Evolutionary conservation across 495 filamentous ascomycete species (phyloP).

Genomic region (Penicillium samsonianum): DNA sequence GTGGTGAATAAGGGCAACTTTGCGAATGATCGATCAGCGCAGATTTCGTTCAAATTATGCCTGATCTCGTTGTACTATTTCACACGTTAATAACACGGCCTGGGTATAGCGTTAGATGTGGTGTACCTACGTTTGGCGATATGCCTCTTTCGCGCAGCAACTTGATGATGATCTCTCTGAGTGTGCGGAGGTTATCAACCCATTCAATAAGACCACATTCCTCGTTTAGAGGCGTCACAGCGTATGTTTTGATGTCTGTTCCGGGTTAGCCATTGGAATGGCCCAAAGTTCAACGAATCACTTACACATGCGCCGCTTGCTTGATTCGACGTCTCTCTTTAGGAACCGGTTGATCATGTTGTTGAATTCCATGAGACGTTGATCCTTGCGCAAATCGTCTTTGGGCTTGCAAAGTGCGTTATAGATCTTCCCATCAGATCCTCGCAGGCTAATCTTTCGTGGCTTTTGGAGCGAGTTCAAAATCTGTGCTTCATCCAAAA

Average conservation of each 20-base stretch:
- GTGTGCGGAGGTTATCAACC: slow-evolving; percentile 93
- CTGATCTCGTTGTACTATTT: slow-evolving; percentile 60
- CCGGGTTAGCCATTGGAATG: slow-evolving; percentile 20
- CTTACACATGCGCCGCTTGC: slow-evolving; percentile 73
- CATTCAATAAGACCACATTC: slow-evolving; percentile 98
- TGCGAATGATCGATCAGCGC: slow-evolving; percentile 40
- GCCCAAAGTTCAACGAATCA: slow-evolving; percentile 1
- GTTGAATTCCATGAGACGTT: slow-evolving; percentile 98
- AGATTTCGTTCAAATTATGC: slow-evolving; percentile 58
- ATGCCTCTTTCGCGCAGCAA: slow-evolving; percentile 73
- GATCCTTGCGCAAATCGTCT: slow-evolving; percentile 94
- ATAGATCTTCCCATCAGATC: slow-evolving; percentile 85
- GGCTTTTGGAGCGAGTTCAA: slow-evolving; percentile 90
- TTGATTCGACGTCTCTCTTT: slow-evolving; percentile 86
- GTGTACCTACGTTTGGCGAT: slow-evolving; percentile 47
- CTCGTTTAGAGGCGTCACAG: slow-evolving; percentile 94
- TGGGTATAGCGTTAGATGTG: neutral
- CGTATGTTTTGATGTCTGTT: slow-evolving; percentile 90
- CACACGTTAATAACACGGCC: slow-evolving; percentile 6
- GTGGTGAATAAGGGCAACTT: slow-evolving; percentile 70
- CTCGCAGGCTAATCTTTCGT: slow-evolving; percentile 82
- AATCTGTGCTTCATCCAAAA: slow-evolving; percentile 84
- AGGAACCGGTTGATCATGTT: slow-evolving; percentile 93
- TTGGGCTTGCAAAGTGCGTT: slow-evolving; percentile 95
- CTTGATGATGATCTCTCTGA: slow-evolving; percentile 85